Conservation (phyloP, 2,329 filamentous ascomycete species). For the Paracamarosporium sp. region DNA sequence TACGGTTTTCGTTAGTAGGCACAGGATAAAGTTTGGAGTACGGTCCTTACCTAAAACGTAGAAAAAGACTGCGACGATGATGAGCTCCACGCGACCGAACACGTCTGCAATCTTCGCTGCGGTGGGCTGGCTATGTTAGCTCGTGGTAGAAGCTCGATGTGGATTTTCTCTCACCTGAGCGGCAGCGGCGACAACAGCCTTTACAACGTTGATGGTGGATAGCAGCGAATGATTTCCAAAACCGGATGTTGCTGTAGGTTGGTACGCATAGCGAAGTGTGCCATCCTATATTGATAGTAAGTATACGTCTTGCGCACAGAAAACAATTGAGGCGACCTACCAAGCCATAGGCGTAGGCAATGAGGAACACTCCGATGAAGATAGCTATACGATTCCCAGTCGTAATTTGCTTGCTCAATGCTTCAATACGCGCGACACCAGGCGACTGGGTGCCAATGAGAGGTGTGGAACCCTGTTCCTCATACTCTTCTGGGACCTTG, state of each 20-base stretch:
- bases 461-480: slow-evolving; percentile 10
- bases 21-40: background rate
- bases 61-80: slow-evolving; percentile 62
- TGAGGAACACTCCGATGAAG: slow-evolving; percentile 67
- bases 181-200: slow-evolving; percentile 66
- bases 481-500: background rate
- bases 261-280: slow-evolving; percentile 16
- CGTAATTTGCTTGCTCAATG: slow-evolving; percentile 61
- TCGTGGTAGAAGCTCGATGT: background rate
- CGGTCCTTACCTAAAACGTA: slow-evolving; percentile 55
- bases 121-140: slow-evolving; percentile 51
- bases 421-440: slow-evolving; percentile 67
- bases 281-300: slow-evolving; percentile 47
- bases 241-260: slow-evolving; percentile 61
- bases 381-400: slow-evolving; percentile 61
- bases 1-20: slow-evolving; percentile 12
- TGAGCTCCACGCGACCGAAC: slow-evolving; percentile 67
- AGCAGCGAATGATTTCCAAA: slow-evolving; percentile 63
- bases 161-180: slow-evolving; percentile 43
- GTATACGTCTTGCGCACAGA: background rate
- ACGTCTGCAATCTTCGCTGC: slow-evolving; percentile 68
- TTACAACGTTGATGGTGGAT: slow-evolving; percentile 65
- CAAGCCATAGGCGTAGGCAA: slow-evolving; percentile 69
- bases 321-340: background rate
- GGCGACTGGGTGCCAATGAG: slow-evolving; percentile 48